These are phyloP conservation scores for Penicillium nucicola DNA, from an alignment of 495 filamentous ascomycete species.

Conservation along the genomic window DNA sequence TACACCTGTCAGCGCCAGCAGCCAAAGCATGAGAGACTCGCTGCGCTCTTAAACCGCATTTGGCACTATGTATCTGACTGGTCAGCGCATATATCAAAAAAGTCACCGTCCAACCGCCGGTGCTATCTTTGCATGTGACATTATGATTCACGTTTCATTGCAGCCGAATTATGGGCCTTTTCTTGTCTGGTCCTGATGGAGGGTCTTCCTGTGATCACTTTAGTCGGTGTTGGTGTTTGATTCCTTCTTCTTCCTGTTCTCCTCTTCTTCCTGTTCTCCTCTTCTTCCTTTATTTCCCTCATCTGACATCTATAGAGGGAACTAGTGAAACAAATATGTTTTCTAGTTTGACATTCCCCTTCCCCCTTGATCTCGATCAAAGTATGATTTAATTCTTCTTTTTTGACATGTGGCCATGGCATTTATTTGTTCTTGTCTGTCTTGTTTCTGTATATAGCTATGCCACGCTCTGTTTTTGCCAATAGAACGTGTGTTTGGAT, in stretches of 20 bases:
- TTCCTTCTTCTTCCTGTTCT: slow-evolving; percentile 16
- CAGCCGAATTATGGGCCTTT: slow-evolving; percentile 15
- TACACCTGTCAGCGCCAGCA: slow-evolving; percentile 82
- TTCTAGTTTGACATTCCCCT: background rate
- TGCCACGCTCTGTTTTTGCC: slow-evolving; percentile 10
- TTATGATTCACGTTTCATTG: slow-evolving; percentile 37
- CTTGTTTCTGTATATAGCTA: slow-evolving; percentile 28
- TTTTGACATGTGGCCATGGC: slow-evolving; percentile 22
- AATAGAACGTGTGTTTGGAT: slow-evolving; percentile 22
- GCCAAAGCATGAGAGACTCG: slow-evolving; percentile 87
- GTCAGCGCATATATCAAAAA: slow-evolving; percentile 8
- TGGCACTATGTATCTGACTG: slow-evolving; percentile 7
- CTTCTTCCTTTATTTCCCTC: slow-evolving; percentile 2
- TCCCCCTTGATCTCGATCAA: slow-evolving; percentile 7
- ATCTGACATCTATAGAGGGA: slow-evolving; percentile 3
- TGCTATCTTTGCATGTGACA: slow-evolving; percentile 27
- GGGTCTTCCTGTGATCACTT: slow-evolving; percentile 4
- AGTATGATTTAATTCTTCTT: slow-evolving; percentile 21
- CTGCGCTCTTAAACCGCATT: slow-evolving; percentile 47
- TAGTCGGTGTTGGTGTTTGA: slow-evolving; percentile 30
- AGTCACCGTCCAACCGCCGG: background rate
- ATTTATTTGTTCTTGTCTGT: slow-evolving; percentile 12
- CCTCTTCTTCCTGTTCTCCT: background rate
- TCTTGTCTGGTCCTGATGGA: slow-evolving; percentile 13
- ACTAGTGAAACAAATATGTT: background rate